These are phyloP conservation scores for Pleoardoris graminearum DNA, from an alignment of 2,329 filamentous ascomycete genomes.

Conservation along the genomic window DNA sequence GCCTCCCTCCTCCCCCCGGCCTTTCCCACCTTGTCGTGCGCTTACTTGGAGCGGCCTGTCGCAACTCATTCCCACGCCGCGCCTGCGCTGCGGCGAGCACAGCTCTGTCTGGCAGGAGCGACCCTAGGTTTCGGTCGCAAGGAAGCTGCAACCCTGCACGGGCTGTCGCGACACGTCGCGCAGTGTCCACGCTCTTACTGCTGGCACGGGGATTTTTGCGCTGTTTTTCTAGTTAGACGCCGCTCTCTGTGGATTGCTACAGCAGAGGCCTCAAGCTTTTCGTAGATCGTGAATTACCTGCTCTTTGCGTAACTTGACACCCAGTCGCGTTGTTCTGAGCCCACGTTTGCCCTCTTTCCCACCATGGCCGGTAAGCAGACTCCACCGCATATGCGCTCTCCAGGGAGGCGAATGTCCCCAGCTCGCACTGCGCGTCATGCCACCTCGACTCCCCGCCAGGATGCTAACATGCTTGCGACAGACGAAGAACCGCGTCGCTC, in stretches of 20 bases:
- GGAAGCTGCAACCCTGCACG: constrained; percentile 24
- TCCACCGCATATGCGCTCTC: constrained; percentile 27
- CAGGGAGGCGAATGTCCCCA: constrained; percentile 3
- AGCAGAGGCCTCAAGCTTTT: constrained; percentile 29
- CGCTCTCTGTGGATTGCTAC: constrained; percentile 19
- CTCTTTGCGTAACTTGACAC: constrained; percentile 38
- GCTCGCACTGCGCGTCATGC: constrained; percentile 16
- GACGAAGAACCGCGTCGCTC: constrained; percentile 86
- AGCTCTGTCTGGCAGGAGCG: constrained; percentile 22
- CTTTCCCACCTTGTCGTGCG: constrained; percentile 12
- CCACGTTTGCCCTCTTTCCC: constrained; percentile 28
- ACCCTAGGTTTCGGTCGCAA: constrained; percentile 20
- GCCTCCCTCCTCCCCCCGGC: constrained; percentile 2
- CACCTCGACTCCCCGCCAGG: constrained; percentile 9
- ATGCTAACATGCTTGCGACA: constrained; percentile 45
- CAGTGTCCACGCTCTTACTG: constrained; percentile 20
- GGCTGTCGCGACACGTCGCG: constrained; percentile 25
- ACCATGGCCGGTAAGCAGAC: constrained; percentile 66
- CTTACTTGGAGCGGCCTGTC: constrained; percentile 3
- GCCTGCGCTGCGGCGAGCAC: constrained; percentile 18
- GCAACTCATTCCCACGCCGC: constrained; percentile 9
- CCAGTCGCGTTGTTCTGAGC: constrained; percentile 37
- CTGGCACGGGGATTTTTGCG: constrained; percentile 21
- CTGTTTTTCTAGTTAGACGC: constrained; percentile 34
- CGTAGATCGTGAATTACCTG: constrained; percentile 43